Percentiles rank a stretch among this genome's conserved stretches.
phyloP scores from a whole-genome alignment of 805 yeast genomes.

The Candida awuae region DNA sequence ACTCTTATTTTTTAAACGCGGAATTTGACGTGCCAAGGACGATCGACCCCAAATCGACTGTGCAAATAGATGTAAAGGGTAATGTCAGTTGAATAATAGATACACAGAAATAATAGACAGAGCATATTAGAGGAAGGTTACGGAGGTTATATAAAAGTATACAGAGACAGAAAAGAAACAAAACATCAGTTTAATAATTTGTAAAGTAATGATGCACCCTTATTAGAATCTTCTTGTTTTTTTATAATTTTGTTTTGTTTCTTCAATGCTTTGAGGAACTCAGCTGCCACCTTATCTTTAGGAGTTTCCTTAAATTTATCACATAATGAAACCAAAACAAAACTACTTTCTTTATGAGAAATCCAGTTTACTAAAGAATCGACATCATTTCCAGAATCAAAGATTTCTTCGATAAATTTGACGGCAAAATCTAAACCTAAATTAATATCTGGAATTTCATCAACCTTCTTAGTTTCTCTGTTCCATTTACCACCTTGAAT shows the following conservation, averaged over 20 bases:
- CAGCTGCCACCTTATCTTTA: constrained; percentile 33
- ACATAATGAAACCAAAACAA: constrained; percentile 70
- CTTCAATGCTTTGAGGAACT: constrained; percentile 48
- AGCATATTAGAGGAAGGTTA: too few relatives aligned
- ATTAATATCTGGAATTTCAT: constrained; percentile 35
- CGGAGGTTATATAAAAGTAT: too few relatives aligned
- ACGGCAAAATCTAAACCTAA: constrained; percentile 55
- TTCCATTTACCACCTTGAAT: constrained; percentile 85
- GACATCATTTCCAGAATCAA: constrained; percentile 45
- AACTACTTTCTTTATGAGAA: constrained; percentile 55
- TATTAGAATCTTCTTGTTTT: constrained; percentile 39
- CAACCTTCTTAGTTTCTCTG: constrained; percentile 47
- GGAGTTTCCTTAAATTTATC: constrained; percentile 49
- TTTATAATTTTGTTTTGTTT: constrained; percentile 37
- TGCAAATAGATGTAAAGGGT: too few relatives aligned
- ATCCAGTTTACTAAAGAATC: constrained; percentile 59
- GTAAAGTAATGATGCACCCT: constrained; percentile 52
- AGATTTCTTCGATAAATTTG: constrained; percentile 35
- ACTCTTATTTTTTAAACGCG: too few relatives aligned
- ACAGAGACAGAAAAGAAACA: too few relatives aligned
- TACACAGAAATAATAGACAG: too few relatives aligned
- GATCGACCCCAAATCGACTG: too few relatives aligned
- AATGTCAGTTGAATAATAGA: too few relatives aligned
- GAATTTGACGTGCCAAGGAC: too few relatives aligned
- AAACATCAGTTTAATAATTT: constrained; percentile 29